A percentile compares a stretch with the other conserved stretches of the same genome.
These are phyloP conservation scores for Afroboletus lepidellus DNA, from an alignment of 1,284 basidiomycete genomes.

Conservation along the genomic window DNA sequence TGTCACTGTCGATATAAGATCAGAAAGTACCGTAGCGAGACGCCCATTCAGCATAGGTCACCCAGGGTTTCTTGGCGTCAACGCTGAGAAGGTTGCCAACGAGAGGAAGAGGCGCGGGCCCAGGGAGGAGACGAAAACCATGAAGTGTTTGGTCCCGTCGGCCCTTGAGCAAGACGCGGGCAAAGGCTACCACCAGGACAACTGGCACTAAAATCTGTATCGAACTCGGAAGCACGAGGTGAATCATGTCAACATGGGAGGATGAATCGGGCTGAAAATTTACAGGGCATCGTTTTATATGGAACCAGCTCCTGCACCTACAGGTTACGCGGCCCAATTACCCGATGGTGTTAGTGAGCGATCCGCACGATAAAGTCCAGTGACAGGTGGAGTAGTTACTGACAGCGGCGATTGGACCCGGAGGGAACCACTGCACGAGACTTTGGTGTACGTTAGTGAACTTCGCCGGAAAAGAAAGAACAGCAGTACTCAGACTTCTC, in stretches of 20 bases:
- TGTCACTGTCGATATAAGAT: background rate
- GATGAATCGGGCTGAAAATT: background rate
- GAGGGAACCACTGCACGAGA: no score
- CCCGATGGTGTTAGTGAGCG: no score
- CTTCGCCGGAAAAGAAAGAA: no score
- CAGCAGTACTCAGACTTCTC: no score
- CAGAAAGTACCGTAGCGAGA: slow-evolving; percentile 16
- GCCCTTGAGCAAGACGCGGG: slow-evolving; percentile 5
- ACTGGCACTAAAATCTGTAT: slow-evolving; percentile 1
- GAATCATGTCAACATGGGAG: background rate
- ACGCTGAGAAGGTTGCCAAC: slow-evolving; percentile 23
- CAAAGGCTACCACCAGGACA: slow-evolving; percentile 1
- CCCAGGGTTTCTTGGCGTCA: slow-evolving; percentile 12
- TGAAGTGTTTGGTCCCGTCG: background rate
- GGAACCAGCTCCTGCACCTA: no score
- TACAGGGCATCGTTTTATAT: no score
- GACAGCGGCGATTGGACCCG: no score
- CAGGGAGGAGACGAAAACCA: slow-evolving; percentile 19
- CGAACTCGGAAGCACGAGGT: background rate
- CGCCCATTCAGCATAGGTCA: slow-evolving; percentile 22
- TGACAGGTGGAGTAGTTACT: no score
- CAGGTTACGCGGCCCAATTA: no score
- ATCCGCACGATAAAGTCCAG: no score
- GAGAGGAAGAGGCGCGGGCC: slow-evolving; percentile 22
- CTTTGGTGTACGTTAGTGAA: no score